A percentile compares a stretch with the other conserved stretches of the same genome.
phyloP scores from a whole-genome alignment of 495 filamentous ascomycete species.

The Penicillium riverlandense region DNA sequence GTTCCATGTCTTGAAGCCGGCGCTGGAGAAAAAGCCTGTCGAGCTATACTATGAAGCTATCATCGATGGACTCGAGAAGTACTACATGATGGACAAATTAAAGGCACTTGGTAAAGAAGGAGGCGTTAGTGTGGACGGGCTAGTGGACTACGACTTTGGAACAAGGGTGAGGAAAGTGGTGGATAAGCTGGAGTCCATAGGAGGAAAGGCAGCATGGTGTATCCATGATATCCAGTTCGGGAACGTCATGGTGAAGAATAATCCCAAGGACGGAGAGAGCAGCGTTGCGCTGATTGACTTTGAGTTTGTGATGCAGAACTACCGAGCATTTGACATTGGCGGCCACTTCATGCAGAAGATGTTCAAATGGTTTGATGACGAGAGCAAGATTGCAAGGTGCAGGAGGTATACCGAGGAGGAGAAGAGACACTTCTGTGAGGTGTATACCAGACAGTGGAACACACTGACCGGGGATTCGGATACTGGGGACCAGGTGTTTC shows the following conservation, averaged over 20 bases:
- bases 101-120: constrained; percentile 1
- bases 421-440: constrained; percentile 24
- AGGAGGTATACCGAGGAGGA: constrained; percentile 22
- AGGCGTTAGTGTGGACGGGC: constrained; percentile 16
- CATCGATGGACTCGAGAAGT: too few relatives aligned
- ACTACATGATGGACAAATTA: too few relatives aligned
- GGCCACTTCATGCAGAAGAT: constrained; percentile 31
- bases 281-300: constrained; percentile 22
- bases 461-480: too few relatives aligned
- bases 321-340: constrained; percentile 26
- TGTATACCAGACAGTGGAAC: constrained; percentile 22
- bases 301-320: constrained; percentile 24
- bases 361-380: constrained; percentile 28
- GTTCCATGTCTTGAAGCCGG: too few relatives aligned
- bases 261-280: constrained; percentile 14
- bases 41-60: too few relatives aligned
- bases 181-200: constrained; percentile 14
- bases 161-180: constrained; percentile 8
- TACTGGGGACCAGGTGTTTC: too few relatives aligned
- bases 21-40: too few relatives aligned
- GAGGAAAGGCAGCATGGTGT: constrained; percentile 20
- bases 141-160: constrained; percentile 22
- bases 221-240: constrained; percentile 26
- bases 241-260: constrained; percentile 23
- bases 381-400: constrained; percentile 20